Conservation (phyloP, 2,329 filamentous ascomycete species). For the Bretziella fagacearum region DNA sequence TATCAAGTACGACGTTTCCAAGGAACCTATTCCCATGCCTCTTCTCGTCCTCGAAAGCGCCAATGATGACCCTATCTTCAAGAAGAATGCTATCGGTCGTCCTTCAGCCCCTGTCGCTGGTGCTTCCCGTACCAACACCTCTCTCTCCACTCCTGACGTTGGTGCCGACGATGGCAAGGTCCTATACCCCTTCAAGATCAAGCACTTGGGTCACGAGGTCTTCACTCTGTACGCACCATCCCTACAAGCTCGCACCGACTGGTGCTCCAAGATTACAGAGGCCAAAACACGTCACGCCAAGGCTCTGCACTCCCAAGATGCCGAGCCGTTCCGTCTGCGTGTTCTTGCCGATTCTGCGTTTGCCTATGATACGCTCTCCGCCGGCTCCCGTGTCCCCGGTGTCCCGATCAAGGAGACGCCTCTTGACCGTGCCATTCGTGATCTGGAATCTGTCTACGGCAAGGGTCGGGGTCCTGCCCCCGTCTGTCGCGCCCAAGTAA, state of each 20-base stretch:
- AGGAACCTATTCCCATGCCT: conserved; percentile 93
- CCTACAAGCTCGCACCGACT: conserved; percentile 59
- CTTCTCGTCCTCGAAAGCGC: conserved; percentile 81
- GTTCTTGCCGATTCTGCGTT: conserved; percentile 90
- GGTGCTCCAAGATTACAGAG: conserved; percentile 86
- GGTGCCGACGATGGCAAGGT: conserved; percentile 61
- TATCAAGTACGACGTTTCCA: conserved; percentile 77
- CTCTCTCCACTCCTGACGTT: conserved; percentile 15
- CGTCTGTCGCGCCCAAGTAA: conserved; percentile 71
- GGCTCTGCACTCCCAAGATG: conserved; percentile 77
- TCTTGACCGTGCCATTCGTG: conserved; percentile 73
- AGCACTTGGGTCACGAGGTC: conserved; percentile 84
- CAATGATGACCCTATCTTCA: conserved; percentile 79
- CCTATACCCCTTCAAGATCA: conserved; percentile 85
- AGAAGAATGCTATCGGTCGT: conserved; percentile 53
- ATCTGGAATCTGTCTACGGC: conserved; percentile 67
- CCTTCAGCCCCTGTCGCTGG: conserved; percentile 47
- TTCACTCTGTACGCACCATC: conserved; percentile 80
- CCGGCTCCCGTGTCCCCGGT: conserved; percentile 40
- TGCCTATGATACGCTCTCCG: conserved; percentile 50
- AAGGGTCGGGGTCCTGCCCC: conserved; percentile 52
- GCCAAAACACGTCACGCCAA: conserved; percentile 89
- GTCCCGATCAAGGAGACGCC: conserved; percentile 82
- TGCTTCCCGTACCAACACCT: conserved; percentile 34
- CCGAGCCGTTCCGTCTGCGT: conserved; percentile 81